A percentile compares a stretch with the other conserved stretches of the same genome.
Evolutionary conservation across 139 green algal species (phyloP).

Genomic region (Auxenochlorella pyrenoidosa): DNA sequence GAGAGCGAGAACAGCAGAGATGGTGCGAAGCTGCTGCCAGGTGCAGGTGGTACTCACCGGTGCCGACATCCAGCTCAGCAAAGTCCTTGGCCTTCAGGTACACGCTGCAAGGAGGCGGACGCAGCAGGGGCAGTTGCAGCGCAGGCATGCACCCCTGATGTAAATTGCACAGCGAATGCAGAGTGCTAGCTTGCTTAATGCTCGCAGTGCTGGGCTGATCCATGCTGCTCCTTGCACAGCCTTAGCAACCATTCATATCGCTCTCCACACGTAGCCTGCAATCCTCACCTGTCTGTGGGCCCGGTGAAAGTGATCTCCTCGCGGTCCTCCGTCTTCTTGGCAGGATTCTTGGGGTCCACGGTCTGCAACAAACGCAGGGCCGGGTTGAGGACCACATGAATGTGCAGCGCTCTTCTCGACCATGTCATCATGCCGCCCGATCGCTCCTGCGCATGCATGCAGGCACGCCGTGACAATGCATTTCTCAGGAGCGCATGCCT

Average conservation of each 20-base stretch:
- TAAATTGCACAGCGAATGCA: neutral
- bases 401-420: too few relatives aligned
- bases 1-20: too few relatives aligned
- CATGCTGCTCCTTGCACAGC: too few relatives aligned
- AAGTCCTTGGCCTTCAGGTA: conserved; percentile 86
- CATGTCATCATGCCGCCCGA: too few relatives aligned
- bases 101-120: conserved; percentile 56
- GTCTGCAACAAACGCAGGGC: neutral
- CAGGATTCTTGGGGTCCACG: conserved; percentile 81
- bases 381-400: neutral
- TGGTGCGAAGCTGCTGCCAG: too few relatives aligned
- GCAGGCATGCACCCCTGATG: neutral
- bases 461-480: too few relatives aligned
- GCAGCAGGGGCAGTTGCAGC: neutral
- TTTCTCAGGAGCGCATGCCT: neutral
- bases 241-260: neutral
- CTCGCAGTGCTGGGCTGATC: too few relatives aligned
- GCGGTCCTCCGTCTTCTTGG: conserved; percentile 66
- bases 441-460: too few relatives aligned
- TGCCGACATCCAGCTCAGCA: conserved; percentile 90
- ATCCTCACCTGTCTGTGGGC: conserved; percentile 65
- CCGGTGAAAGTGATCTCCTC: conserved; percentile 73
- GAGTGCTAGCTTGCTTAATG: neutral
- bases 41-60: conserved; percentile 38
- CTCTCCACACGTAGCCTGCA: neutral